These are phyloP conservation scores for Trichoderma breve DNA, from an alignment of 2,329 filamentous ascomycete genomes.

Conservation along the genomic window DNA sequence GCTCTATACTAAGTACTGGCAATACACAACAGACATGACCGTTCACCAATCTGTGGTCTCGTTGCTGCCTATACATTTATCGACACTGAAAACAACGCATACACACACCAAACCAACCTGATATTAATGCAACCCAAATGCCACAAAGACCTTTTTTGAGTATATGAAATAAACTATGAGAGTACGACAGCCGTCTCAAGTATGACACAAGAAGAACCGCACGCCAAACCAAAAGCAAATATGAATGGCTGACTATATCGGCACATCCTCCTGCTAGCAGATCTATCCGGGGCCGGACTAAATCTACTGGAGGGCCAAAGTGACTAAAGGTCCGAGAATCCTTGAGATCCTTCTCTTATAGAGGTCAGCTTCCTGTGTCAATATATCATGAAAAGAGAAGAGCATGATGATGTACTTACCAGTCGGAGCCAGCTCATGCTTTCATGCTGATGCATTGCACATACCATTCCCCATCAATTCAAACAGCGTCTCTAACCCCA, in stretches of 20 bases:
- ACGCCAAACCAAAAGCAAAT: neutral
- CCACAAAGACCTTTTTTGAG: neutral
- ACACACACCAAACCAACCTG: neutral
- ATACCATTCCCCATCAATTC: neutral
- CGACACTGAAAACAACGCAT: neutral
- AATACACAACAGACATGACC: neutral
- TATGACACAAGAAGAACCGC: neutral
- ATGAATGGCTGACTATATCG: neutral
- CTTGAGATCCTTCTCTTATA: neutral
- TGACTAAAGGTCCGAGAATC: neutral
- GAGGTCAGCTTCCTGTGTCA: neutral
- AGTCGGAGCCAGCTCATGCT: neutral
- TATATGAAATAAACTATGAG: neutral
- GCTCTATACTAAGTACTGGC: neutral
- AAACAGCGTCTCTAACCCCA: slow-evolving; percentile 28
- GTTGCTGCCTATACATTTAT: neutral
- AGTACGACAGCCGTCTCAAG: neutral
- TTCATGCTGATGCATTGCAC: neutral
- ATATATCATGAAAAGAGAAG: neutral
- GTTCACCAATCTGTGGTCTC: neutral
- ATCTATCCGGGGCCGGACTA: neutral
- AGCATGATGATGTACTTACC: neutral
- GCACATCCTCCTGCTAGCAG: neutral
- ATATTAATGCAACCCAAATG: neutral
- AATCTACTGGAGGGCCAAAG: neutral